These are phyloP conservation scores for Monosporascus ibericus DNA, from an alignment of 2,329 filamentous ascomycete species.

Conservation along the genomic window DNA sequence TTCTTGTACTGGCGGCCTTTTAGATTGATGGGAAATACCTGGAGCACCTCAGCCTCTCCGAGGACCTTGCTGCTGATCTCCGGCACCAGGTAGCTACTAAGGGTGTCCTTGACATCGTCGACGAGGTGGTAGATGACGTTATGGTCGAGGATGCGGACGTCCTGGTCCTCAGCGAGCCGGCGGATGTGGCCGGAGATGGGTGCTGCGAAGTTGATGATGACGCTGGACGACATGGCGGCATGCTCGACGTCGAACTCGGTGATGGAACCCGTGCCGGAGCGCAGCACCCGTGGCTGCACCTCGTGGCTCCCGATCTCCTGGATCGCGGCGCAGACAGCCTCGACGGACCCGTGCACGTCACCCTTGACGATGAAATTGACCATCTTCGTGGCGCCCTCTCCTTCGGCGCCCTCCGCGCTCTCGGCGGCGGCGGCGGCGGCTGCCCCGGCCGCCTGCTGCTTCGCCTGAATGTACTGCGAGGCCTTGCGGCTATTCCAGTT, in stretches of 20 bases:
- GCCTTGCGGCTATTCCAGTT: slow-evolving; percentile 21
- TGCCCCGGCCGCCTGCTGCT: background rate
- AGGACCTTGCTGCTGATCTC: slow-evolving; percentile 63
- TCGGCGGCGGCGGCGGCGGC: slow-evolving; percentile 27
- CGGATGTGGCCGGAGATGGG: slow-evolving; percentile 60
- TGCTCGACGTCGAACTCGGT: slow-evolving; percentile 86
- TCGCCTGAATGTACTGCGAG: background rate
- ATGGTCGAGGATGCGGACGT: slow-evolving; percentile 75
- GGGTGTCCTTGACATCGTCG: slow-evolving; percentile 62
- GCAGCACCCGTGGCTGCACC: slow-evolving; percentile 69
- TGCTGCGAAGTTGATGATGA: slow-evolving; percentile 84
- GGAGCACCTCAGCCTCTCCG: slow-evolving; percentile 81
- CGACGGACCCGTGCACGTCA: slow-evolving; percentile 89
- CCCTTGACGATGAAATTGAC: slow-evolving; percentile 86
- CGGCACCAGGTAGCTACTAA: slow-evolving; percentile 66
- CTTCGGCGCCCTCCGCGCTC: slow-evolving; percentile 25
- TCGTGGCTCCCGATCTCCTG: slow-evolving; percentile 78
- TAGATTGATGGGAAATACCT: slow-evolving; percentile 78
- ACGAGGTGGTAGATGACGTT: slow-evolving; percentile 79
- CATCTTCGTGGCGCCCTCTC: slow-evolving; percentile 39
- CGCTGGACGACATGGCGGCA: slow-evolving; percentile 67
- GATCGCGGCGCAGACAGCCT: slow-evolving; percentile 77
- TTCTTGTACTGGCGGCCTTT: slow-evolving; percentile 64
- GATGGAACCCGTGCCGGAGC: slow-evolving; percentile 70
- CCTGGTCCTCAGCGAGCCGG: slow-evolving; percentile 61